Evolutionary conservation across 192 early-diverging fungal genomes (phyloP).

Genomic region (Radiomyces spectabilis): DNA sequence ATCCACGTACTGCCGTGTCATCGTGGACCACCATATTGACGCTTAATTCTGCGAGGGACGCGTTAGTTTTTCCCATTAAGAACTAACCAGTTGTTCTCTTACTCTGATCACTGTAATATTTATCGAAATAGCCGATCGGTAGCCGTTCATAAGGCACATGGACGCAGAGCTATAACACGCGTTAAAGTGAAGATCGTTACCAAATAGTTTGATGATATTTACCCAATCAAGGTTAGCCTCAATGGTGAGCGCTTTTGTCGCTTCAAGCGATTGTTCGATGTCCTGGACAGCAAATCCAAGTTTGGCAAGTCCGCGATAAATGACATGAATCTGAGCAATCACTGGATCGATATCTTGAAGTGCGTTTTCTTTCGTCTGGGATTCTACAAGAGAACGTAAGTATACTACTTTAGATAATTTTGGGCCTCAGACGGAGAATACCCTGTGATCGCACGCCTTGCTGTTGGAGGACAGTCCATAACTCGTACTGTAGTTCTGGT

Average conservation of each 20-base stretch:
- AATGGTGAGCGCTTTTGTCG: slow-evolving; percentile 27
- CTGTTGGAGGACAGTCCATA: neutral
- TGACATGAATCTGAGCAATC: slow-evolving; percentile 25
- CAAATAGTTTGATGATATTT: neutral
- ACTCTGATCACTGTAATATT: slow-evolving; percentile 32
- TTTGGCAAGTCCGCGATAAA: slow-evolving; percentile 33
- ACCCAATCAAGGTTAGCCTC: slow-evolving; percentile 48
- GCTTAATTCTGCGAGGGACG: too few species aligned
- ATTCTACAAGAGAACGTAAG: too few species aligned
- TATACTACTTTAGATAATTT: too few species aligned
- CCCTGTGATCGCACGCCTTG: neutral
- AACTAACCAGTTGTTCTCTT: too few species aligned
- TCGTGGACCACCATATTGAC: too few species aligned
- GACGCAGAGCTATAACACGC: slow-evolving; percentile 18
- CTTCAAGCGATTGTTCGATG: slow-evolving; percentile 33
- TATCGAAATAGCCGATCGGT: slow-evolving; percentile 39
- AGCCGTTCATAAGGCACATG: slow-evolving; percentile 31
- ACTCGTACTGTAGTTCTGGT: neutral
- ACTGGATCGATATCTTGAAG: neutral
- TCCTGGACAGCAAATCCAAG: slow-evolving; percentile 37
- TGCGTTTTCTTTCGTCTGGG: neutral
- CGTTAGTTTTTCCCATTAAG: too few species aligned
- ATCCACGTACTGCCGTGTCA: neutral
- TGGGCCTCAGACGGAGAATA: neutral
- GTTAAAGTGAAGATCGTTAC: slow-evolving; percentile 7